A percentile compares a stretch with the other conserved stretches of the same genome.
phyloP scores from a whole-genome alignment of 495 filamentous ascomycete species.

The Letharia lupina region DNA sequence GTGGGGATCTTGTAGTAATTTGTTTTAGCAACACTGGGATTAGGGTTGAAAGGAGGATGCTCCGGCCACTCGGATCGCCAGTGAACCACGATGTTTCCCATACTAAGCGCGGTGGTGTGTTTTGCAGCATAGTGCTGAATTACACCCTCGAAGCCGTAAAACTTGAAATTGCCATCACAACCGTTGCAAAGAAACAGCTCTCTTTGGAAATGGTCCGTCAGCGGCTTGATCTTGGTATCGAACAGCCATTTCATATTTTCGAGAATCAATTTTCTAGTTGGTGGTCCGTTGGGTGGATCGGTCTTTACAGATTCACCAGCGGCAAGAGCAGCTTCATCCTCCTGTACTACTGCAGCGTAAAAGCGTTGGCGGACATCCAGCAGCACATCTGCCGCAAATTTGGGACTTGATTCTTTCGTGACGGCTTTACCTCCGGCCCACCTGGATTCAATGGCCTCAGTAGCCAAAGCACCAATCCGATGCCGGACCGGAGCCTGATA shows the following conservation, averaged over 20 bases:
- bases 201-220: slow-evolving; percentile 50
- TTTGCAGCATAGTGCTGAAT: slow-evolving; percentile 77
- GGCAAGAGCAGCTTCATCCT: slow-evolving; percentile 37
- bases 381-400: slow-evolving; percentile 60
- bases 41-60: slow-evolving; percentile 56
- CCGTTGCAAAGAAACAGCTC: slow-evolving; percentile 68
- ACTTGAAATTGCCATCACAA: slow-evolving; percentile 52
- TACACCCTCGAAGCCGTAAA: slow-evolving; percentile 65
- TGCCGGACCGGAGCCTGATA: slow-evolving; percentile 53
- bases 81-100: slow-evolving; percentile 58
- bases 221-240: slow-evolving; percentile 61
- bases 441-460: slow-evolving; percentile 50
- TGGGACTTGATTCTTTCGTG: slow-evolving; percentile 48
- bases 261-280: slow-evolving; percentile 52
- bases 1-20: slow-evolving; percentile 27
- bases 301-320: slow-evolving; percentile 33
- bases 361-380: slow-evolving; percentile 53
- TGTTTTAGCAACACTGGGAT: slow-evolving; percentile 39
- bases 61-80: slow-evolving; percentile 77
- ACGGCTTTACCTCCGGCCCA: slow-evolving; percentile 52
- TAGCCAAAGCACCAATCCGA: slow-evolving; percentile 50
- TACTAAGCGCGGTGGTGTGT: slow-evolving; percentile 59
- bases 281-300: slow-evolving; percentile 46
- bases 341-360: slow-evolving; percentile 48
- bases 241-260: slow-evolving; percentile 84